Conservation (phyloP, 371 early-diverging fungal genomes). For the Mortierella sp. region DNA sequence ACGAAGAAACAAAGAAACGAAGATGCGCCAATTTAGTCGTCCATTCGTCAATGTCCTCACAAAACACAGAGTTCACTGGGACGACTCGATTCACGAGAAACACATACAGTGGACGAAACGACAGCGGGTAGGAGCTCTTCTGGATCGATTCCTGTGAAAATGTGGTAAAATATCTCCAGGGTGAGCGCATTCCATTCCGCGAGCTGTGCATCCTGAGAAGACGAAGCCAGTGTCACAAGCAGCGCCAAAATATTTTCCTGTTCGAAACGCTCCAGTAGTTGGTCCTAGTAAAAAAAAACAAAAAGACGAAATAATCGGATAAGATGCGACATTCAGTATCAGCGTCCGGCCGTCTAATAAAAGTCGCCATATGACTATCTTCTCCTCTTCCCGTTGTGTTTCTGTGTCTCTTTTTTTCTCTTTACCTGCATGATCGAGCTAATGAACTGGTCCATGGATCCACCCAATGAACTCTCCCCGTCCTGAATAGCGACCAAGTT, state of each 20-base stretch:
- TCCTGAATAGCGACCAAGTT: constrained; percentile 89
- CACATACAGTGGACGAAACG: constrained; percentile 19
- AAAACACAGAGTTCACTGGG: neutral
- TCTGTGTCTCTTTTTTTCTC: neutral
- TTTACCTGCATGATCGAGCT: constrained; percentile 71
- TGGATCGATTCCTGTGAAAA: constrained; percentile 67
- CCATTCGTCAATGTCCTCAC: neutral
- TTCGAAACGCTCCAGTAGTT: constrained; percentile 63
- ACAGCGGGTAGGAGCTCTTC: constrained; percentile 58
- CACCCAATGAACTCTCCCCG: constrained; percentile 64
- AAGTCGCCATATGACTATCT: neutral
- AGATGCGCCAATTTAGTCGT: neutral
- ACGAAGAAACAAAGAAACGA: neutral
- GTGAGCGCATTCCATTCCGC: constrained; percentile 76
- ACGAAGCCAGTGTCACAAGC: constrained; percentile 72
- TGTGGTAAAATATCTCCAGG: constrained; percentile 73
- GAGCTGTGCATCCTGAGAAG: constrained; percentile 63
- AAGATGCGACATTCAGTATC: neutral
- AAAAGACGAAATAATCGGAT: neutral
- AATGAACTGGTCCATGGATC: constrained; percentile 62
- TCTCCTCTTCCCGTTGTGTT: neutral
- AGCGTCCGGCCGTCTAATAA: neutral
- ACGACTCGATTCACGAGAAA: neutral
- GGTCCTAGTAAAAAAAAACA: constrained; percentile 60
- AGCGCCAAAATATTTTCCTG: constrained; percentile 70